Evolutionary conservation across 2,329 filamentous ascomycete genomes (phyloP), one percentile per base, ranked within the genome.

Genomic region (Penicillium expansum): DNA sequence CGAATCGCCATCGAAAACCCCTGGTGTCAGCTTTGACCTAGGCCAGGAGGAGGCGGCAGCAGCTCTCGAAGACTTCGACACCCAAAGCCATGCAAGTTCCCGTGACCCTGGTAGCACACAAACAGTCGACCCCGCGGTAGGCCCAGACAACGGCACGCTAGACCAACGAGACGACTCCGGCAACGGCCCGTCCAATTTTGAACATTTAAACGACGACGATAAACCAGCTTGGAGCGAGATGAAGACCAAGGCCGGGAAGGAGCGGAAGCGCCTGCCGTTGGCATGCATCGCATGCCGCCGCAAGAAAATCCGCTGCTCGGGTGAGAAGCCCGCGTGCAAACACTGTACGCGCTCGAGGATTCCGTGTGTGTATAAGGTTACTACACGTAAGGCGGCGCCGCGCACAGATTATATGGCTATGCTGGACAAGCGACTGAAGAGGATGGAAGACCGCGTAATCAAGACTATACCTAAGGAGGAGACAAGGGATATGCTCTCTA

Each of bases 361-460:
- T 65, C 93, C 93, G 1, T 99, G 94, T 72, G 92, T 97, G 5
- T 99, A 97, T 82, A 97, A 97, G 71, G 91, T 96, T 58, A 97
- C 92, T 0, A 92, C 92, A 4, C 84, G 94, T 58, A 97, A 97
- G 74, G 92, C 93, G 1, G 92, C 92, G 4, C 94, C 94, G 3
- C 84, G 94, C 51, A 97, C 94, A 18, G 94, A 97, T 75, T 97
- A 97, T 75, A 97, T 97, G 94, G 92, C 92, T 41, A 97, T 97
- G 92, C 79, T 97, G 67, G 94, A 97, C 76, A 97, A 96, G 76
- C 85, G 94, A 52, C 75, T 97, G 64, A 97, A 96, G 79, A 83
- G 93, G 56, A 97, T 97, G 94, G 94, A 99, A 75, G 93, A 97
- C 69, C 88, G 93, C 55, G 94, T 97, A 61, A 95, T 97, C 77